phyloP scores from a whole-genome alignment of 2,329 filamentous ascomycete genomes.

The Alternaria ventricosa region DNA sequence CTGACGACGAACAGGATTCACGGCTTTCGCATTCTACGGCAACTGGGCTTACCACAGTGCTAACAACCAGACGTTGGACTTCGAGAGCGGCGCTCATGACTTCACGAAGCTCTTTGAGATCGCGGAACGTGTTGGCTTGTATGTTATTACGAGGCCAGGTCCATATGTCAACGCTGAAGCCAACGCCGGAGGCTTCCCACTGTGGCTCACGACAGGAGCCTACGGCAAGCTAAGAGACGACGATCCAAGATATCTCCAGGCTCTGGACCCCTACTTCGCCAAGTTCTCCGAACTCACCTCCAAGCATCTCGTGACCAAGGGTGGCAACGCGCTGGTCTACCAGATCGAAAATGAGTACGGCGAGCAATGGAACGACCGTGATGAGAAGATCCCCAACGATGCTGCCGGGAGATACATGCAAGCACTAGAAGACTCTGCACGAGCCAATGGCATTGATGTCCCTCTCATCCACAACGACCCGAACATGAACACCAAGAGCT shows the following conservation, averaged over 20 bases:
- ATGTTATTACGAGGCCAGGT: conserved; percentile 63
- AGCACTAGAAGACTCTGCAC: conserved; percentile 59
- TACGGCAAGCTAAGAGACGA: conserved; percentile 62
- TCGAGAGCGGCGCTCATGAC: conserved; percentile 61
- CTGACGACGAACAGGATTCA: conserved; percentile 50
- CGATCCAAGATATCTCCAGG: conserved; percentile 59
- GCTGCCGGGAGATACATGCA: conserved; percentile 64
- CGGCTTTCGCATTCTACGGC: conserved; percentile 56
- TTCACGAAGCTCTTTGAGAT: conserved; percentile 61
- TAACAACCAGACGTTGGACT: conserved; percentile 56
- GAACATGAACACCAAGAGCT: conserved; percentile 64
- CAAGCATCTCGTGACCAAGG: conserved; percentile 63
- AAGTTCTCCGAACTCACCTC: conserved; percentile 59
- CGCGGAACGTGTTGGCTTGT: conserved; percentile 62
- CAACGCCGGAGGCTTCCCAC: conserved; percentile 66
- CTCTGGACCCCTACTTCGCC: conserved; percentile 62
- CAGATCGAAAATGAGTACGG: conserved; percentile 65
- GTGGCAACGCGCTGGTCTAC: conserved; percentile 63
- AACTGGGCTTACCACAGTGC: conserved; percentile 59
- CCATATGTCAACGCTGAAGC: conserved; percentile 70
- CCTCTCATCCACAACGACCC: conserved; percentile 67
- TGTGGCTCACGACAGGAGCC: conserved; percentile 68
- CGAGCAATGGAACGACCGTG: conserved; percentile 48
- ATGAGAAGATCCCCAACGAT: conserved; percentile 56
- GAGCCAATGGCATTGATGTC: conserved; percentile 64